A percentile compares a stretch with the other conserved stretches of the same genome.
These are phyloP conservation scores for Fusarium bulbicola DNA, from an alignment of 2,329 filamentous ascomycete genomes.

Conservation along the genomic window DNA sequence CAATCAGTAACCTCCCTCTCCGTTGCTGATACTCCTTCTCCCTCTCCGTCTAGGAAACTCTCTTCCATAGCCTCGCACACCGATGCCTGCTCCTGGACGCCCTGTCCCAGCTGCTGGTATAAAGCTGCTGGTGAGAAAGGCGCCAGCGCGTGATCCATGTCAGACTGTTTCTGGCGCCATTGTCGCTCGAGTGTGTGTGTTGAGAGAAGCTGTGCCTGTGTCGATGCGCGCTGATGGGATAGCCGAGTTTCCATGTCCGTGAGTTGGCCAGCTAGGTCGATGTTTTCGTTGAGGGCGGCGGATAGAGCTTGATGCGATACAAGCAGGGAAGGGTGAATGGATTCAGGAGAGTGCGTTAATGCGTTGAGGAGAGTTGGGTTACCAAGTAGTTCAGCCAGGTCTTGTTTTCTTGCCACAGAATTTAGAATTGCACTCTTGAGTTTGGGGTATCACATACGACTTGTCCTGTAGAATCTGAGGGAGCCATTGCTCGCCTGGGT, in stretches of 20 bases:
- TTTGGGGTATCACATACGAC: slow-evolving; percentile 65
- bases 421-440: slow-evolving; percentile 24
- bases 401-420: slow-evolving; percentile 69
- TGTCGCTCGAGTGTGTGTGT: slow-evolving; percentile 90
- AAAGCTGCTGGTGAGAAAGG: slow-evolving; percentile 88
- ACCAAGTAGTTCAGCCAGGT: slow-evolving; percentile 76
- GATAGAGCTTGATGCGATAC: slow-evolving; percentile 72
- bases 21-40: slow-evolving; percentile 58
- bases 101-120: slow-evolving; percentile 81
- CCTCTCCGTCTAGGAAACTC: slow-evolving; percentile 80
- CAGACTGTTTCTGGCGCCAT: slow-evolving; percentile 87
- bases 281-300: slow-evolving; percentile 74
- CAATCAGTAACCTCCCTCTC: slow-evolving; percentile 90
- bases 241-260: slow-evolving; percentile 67
- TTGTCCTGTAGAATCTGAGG: slow-evolving; percentile 81
- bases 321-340: slow-evolving; percentile 76
- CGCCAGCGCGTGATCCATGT: slow-evolving; percentile 85
- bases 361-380: slow-evolving; percentile 74
- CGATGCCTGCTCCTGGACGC: slow-evolving; percentile 82
- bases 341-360: slow-evolving; percentile 73
- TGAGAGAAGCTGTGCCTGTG: slow-evolving; percentile 83
- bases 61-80: slow-evolving; percentile 88
- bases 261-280: slow-evolving; percentile 72
- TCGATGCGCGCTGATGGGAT: slow-evolving; percentile 70
- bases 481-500: slow-evolving; percentile 79